Evolutionary conservation across 2,329 filamentous ascomycete genomes (phyloP).

Genomic region (Macrophomina tecta): DNA sequence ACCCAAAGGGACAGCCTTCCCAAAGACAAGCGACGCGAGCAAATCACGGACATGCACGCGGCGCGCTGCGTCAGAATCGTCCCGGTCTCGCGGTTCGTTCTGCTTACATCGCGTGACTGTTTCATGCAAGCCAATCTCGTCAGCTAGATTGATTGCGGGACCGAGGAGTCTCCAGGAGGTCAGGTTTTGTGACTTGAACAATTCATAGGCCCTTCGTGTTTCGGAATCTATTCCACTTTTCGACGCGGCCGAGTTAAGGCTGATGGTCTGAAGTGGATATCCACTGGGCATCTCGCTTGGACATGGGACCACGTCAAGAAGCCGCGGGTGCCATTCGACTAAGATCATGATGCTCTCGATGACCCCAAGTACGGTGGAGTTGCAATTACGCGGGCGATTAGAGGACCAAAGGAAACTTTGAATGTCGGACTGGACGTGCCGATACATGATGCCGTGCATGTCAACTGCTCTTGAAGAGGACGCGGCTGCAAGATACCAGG

Average conservation of each 20-base stretch:
- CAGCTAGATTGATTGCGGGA: not conserved
- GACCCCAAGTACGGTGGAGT: not conserved
- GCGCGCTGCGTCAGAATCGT: not conserved
- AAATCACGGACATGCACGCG: not conserved
- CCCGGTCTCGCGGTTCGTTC: not conserved
- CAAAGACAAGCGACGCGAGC: not conserved
- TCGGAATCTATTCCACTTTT: not conserved
- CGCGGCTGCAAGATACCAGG: not conserved
- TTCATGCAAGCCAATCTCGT: constrained; percentile 3
- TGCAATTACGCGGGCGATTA: not conserved
- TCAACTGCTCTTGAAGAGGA: not conserved
- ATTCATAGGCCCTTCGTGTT: not conserved
- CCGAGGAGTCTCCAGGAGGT: not conserved
- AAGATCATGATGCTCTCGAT: not conserved
- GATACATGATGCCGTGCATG: not conserved
- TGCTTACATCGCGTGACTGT: not conserved
- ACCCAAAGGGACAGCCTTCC: not conserved
- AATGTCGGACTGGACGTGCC: not conserved
- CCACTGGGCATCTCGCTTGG: not conserved
- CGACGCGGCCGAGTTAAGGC: too few species aligned
- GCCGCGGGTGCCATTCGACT: not conserved
- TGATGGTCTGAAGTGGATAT: not conserved
- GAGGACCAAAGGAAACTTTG: not conserved
- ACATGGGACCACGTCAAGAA: not conserved
- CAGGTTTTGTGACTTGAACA: not conserved